These are phyloP conservation scores for Arthrobotrys conoides DNA, from an alignment of 2,329 filamentous ascomycete species.

Conservation along the genomic window DNA sequence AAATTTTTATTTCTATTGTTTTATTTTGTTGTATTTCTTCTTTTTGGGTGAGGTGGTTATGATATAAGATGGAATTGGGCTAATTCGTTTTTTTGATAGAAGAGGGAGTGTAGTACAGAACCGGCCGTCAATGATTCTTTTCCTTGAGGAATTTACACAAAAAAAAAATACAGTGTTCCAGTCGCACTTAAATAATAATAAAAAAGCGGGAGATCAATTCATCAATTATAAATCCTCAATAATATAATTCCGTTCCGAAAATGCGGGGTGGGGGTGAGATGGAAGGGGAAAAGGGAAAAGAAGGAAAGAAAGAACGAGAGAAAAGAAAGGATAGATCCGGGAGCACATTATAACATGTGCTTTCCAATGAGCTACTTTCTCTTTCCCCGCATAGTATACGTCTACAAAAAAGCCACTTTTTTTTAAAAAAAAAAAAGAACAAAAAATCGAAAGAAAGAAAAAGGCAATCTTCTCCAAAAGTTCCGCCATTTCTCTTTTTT, in stretches of 20 bases:
- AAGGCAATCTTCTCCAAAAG: background rate
- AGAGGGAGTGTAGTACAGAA: constrained; percentile 1
- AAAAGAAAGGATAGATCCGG: background rate
- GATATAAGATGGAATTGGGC: background rate
- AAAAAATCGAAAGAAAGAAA: background rate
- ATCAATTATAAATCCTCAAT: background rate
- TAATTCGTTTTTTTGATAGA: background rate
- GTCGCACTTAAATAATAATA: background rate
- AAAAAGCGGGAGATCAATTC: background rate
- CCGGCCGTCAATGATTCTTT: background rate
- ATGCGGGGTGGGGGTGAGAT: constrained; percentile 1
- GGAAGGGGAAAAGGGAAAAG: background rate
- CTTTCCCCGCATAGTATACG: too few relatives aligned
- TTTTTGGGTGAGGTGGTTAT: background rate
- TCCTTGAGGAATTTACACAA: background rate
- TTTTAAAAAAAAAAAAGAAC: too few relatives aligned
- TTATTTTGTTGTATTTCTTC: background rate
- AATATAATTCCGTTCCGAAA: background rate
- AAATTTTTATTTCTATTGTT: background rate
- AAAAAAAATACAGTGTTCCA: background rate
- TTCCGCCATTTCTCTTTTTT: background rate
- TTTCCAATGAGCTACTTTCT: background rate
- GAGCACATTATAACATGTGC: background rate
- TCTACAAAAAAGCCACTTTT: too few relatives aligned
- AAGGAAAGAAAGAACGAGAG: too few relatives aligned